phyloP scores from a whole-genome alignment of 2,329 filamentous ascomycete genomes.

The Aureobasidium sp. region DNA sequence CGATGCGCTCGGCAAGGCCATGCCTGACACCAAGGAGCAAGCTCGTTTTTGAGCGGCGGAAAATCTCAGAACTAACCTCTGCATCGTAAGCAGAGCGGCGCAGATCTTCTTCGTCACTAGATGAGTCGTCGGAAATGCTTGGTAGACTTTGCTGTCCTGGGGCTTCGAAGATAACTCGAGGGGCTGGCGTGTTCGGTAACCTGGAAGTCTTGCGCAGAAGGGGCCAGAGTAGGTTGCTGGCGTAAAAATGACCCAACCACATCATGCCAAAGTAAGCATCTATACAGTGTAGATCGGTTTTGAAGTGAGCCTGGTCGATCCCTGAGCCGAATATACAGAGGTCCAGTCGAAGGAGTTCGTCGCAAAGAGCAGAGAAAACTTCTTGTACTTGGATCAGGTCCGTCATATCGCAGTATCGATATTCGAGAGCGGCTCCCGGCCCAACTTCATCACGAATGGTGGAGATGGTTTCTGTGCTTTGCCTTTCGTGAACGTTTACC shows the following conservation, averaged over 20 bases:
- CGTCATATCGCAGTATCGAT: constrained; percentile 38
- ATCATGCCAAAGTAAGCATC: constrained; percentile 39
- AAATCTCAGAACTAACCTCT: constrained; percentile 9
- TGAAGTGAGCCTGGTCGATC: constrained; percentile 38
- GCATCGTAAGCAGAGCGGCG: neutral
- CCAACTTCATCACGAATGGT: constrained; percentile 27
- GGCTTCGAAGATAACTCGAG: constrained; percentile 37
- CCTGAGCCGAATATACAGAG: constrained; percentile 40
- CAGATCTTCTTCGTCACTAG: neutral
- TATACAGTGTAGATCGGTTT: constrained; percentile 33
- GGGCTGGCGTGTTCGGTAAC: constrained; percentile 29
- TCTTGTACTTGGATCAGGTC: constrained; percentile 33
- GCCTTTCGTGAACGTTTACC: constrained; percentile 33
- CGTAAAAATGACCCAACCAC: constrained; percentile 41
- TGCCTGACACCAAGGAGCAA: constrained; percentile 6
- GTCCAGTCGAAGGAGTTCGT: constrained; percentile 35
- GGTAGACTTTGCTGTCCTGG: constrained; percentile 35
- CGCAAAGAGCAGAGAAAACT: constrained; percentile 33
- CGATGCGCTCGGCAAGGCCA: constrained; percentile 3
- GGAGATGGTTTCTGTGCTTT: constrained; percentile 33
- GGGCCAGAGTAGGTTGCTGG: constrained; percentile 37
- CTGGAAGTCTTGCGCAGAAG: constrained; percentile 37
- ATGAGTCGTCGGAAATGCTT: neutral
- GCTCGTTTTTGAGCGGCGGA: constrained; percentile 4
- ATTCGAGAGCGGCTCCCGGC: constrained; percentile 29